phyloP scores from a whole-genome alignment of 306 rosid genomes.

The Begonia peltatifolia region DNA sequence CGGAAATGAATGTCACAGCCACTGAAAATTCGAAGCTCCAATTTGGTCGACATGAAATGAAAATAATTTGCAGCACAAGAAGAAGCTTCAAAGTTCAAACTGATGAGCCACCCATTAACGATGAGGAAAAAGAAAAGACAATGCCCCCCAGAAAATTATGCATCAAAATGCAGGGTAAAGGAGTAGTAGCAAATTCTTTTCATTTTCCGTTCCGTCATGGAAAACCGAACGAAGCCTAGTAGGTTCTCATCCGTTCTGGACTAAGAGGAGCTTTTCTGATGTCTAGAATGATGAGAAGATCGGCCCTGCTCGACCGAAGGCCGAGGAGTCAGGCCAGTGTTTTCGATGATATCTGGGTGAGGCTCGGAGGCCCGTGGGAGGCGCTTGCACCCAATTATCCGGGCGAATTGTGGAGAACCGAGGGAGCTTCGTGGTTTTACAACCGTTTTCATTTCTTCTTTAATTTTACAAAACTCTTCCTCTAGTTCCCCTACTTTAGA shows the following conservation, averaged over 20 bases:
- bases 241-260: constrained; percentile 16
- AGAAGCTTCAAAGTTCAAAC: too few relatives aligned
- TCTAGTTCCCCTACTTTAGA: constrained; percentile 80
- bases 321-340: constrained; percentile 38
- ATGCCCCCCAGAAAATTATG: constrained; percentile 14
- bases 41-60: too few relatives aligned
- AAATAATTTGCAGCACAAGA: too few relatives aligned
- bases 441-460: constrained; percentile 79
- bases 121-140: constrained; percentile 53
- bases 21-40: too few relatives aligned
- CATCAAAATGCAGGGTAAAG: not conserved
- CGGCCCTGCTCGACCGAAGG: constrained; percentile 45
- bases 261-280: constrained; percentile 48
- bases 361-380: constrained; percentile 59
- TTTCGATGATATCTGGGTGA: constrained; percentile 45
- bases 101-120: too few relatives aligned
- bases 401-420: constrained; percentile 44
- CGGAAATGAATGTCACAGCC: too few relatives aligned
- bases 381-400: constrained; percentile 65
- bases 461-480: constrained; percentile 67
- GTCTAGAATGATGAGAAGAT: constrained; percentile 32
- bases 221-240: constrained; percentile 28
- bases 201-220: constrained; percentile 30
- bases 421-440: constrained; percentile 52
- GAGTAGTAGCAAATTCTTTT: constrained; percentile 30